Evolutionary conservation across 306 rosid species (phyloP).

Genomic region (Dryas drummondii): DNA sequence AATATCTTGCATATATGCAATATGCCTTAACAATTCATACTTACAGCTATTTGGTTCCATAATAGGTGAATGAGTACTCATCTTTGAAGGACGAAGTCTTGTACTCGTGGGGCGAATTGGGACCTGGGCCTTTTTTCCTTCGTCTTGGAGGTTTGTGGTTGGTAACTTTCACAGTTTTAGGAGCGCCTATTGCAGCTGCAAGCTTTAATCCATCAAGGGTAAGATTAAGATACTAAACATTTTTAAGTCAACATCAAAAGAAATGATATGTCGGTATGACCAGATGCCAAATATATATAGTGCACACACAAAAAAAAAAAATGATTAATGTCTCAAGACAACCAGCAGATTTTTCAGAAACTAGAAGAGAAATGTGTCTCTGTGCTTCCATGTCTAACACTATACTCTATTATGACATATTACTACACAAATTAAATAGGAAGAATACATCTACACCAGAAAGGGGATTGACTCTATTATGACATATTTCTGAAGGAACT

Average conservation of each 20-base stretch:
- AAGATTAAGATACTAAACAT: conserved; percentile 27
- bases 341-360: background rate
- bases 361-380: background rate
- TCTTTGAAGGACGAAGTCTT: conserved; percentile 67
- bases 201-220: conserved; percentile 95
- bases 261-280: background rate
- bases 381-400: background rate
- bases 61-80: conserved; percentile 94
- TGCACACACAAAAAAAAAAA: background rate
- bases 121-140: conserved; percentile 73
- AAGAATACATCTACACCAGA: conserved; percentile 4
- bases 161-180: conserved; percentile 66
- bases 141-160: conserved; percentile 98
- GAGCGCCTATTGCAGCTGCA: conserved; percentile 87
- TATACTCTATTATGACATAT: background rate
- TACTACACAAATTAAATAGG: conserved; percentile 10
- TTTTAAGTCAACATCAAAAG: background rate
- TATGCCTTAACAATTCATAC: background rate
- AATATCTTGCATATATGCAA: conserved; percentile 7
- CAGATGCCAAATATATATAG: background rate
- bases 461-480: background rate
- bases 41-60: conserved; percentile 17
- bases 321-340: background rate
- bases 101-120: conserved; percentile 95
- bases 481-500: too few species aligned